Evolutionary conservation across 129 eudicot species (phyloP).

Genomic region (Flaveria brownii): DNA sequence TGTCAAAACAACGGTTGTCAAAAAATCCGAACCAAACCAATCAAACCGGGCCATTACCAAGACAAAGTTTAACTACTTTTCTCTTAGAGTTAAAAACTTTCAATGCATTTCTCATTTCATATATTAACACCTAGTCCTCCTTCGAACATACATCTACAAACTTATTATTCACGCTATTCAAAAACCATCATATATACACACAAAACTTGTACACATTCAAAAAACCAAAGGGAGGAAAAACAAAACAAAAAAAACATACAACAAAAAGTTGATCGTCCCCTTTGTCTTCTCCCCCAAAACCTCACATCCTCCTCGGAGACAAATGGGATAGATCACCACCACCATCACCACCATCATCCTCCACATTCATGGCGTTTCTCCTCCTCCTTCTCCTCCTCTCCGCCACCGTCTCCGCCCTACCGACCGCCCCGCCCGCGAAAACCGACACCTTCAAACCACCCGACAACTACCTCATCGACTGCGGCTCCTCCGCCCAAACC

Average conservation of each 20-base stretch:
- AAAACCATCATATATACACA: neutral
- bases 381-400: constrained; percentile 40
- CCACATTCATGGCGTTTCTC: constrained; percentile 32
- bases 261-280: neutral
- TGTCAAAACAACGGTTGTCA: too few species aligned
- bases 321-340: constrained; percentile 17
- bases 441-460: constrained; percentile 58
- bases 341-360: constrained; percentile 24
- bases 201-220: constrained; percentile 6
- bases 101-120: too few species aligned
- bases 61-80: too few species aligned
- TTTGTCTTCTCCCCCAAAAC: constrained; percentile 22
- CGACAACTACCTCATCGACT: constrained; percentile 73
- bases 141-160: too few species aligned
- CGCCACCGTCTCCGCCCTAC: constrained; percentile 19
- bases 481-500: constrained; percentile 59
- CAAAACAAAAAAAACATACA: constrained; percentile 14
- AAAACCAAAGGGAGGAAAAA: constrained; percentile 25
- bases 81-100: too few species aligned
- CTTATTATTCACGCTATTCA: neutral
- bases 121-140: too few species aligned
- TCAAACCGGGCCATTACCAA: too few species aligned
- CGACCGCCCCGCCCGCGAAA: constrained; percentile 40
- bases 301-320: neutral
- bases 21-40: too few species aligned